Evolutionary conservation across 139 green algal genomes (phyloP), one percentile per base, ranked within the genome.

Genomic region (Diplosphaera chodatii): DNA sequence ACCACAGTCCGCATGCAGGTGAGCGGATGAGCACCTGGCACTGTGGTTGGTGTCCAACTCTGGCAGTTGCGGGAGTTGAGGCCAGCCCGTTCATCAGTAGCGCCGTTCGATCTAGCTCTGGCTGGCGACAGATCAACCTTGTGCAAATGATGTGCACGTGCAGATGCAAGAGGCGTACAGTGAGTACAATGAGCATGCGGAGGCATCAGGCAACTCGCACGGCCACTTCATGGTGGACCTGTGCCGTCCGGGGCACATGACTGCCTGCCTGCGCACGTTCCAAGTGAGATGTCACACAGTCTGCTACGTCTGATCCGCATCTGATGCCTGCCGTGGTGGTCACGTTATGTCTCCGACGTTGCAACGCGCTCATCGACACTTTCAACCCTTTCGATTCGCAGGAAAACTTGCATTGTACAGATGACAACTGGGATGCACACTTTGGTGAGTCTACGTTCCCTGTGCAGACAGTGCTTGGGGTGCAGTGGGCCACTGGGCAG

Each of bases 151-250:
- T 23, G 21, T 32, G 48, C 37, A 8, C 31, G 21, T 89, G 78
- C 84, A 90, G 83, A 90, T 95, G 80, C 83, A 91, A 75, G 69
- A 78, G 21, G 86, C 85, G 2, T 95, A 95, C 64, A 56, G 73
- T 34, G 55, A 79, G 5, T 82, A 87, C 77, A 96, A 94, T 70
- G 85, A 83, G 28, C 56, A 74, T 2, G 79, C 75, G 0, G 48
- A 75, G 0, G 80, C 79, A 1, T 40, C 48, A 6, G 82, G 86
- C 29, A 67, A 75, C 33, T 83, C 76, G 32, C 77, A 77, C 20
- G 90, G 90, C 13, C 86, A 94, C 77, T 94, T 93, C 55, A 72
- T 94, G n/a, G 82, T 92, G 0, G 90, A 94, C 74, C 71, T 96
- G 10, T 85, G 77, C 64, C 76, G 80, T 16, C 89, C 87, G 1